Evolutionary conservation across 1,284 basidiomycete species (phyloP), one percentile per base, ranked within the genome.

Genomic region (Microbotryum saponariae): DNA sequence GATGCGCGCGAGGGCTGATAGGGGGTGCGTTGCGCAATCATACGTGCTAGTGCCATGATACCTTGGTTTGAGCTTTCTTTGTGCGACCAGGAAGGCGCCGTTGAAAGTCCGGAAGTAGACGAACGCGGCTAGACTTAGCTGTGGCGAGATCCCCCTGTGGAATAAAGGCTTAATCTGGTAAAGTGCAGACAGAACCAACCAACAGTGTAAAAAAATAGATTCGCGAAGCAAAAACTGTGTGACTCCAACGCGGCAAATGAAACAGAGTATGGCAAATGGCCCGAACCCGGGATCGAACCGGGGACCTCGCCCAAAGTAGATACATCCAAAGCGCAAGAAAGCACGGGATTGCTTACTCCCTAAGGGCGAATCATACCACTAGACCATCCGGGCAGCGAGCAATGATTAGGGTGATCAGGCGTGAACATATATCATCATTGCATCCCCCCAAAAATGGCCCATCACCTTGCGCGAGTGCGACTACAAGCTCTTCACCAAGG

Each of bases 241-340:
- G 8, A 16, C 16, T 37, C 5, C 12, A 29, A 12, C 16, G n/a
- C 6, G 8, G 54, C 37, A 48, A 53, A 58, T 54, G 29, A 46
- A 20, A 14, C 44, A 23, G 5, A 3, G 16, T 1, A 42, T 18
- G 16, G 14, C 37, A 12, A 12, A 3, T 42, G 60, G 60, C 54
- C 60, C 60, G 55, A 51, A 61, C 60, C 60, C 55, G 60, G 60
- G 60, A 58, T 61, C 58, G 60, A 61, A 61, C 60, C 60, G 55
- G 60, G 60, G 60, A 58, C 60, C 60, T 61, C 60, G 33, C 51
- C 60, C 60, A 61, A 54, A 58, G 37, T 37, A 31, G 31, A 29
- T 18, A 3, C 5, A 10, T 31, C 7, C 16, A 29, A 50, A 18
- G 37, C 12, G 37, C 37, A 42, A 8, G 7, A 10, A 3, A 18